Percentiles rank a stretch among this genome's conserved stretches.
phyloP scores from a whole-genome alignment of 306 rosid species.

The Aeschynomene evenia region DNA sequence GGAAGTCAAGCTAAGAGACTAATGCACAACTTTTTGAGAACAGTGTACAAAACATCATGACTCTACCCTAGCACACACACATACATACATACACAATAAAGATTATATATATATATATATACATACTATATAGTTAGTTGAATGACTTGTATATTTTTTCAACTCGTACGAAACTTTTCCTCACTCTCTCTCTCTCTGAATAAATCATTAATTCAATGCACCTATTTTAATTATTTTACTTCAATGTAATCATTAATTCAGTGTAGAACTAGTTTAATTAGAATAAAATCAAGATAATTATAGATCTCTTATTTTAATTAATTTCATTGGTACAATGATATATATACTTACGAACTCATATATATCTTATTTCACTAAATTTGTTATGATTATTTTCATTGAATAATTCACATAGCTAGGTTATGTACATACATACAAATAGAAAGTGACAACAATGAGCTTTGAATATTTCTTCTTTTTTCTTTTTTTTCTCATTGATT shows the following conservation, averaged over 20 bases:
- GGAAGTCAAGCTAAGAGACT: background rate
- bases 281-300: background rate
- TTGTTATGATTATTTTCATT: background rate
- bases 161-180: constrained; percentile 4
- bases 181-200: background rate
- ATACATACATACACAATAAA: too few species aligned
- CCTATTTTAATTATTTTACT: too few species aligned
- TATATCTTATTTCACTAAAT: background rate
- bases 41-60: background rate
- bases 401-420: background rate
- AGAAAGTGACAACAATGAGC: background rate
- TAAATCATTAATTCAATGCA: background rate
- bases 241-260: background rate
- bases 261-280: background rate
- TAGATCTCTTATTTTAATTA: too few species aligned
- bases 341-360: too few species aligned
- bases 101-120: too few species aligned
- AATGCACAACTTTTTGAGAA: background rate
- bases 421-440: too few species aligned
- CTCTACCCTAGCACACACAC: too few species aligned
- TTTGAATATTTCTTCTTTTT: background rate
- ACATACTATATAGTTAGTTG: too few species aligned
- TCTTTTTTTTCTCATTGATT: background rate
- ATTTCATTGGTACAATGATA: too few species aligned
- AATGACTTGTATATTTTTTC: background rate